Evolutionary conservation across 495 filamentous ascomycete species (phyloP), one percentile per base, ranked within the genome.

Genomic region (Xylaria bambusicola): DNA sequence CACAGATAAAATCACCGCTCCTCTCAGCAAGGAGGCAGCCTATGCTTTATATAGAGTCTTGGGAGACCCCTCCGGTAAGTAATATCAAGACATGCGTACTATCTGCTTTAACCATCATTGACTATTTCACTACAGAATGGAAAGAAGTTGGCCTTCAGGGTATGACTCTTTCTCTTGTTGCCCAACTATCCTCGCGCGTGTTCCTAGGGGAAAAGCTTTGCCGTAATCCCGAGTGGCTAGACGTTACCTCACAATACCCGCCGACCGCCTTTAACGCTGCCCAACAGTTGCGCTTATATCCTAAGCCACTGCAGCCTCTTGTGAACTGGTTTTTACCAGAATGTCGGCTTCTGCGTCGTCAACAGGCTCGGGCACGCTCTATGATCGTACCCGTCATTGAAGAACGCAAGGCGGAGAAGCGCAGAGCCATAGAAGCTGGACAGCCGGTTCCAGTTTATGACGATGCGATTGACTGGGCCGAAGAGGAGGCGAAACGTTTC

Each of bases 131-230:
- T n/a, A 27, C 38, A 69, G 66, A 72, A 35, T 75, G 72, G 72
- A 59, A 58, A 18, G 55, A 61, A 17, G 31, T 71, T 42, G 12
- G 41, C 7, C 42, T 71, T 17, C 35, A 42, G 1, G 17, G 58
- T 0, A 47, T 50, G 15, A 23, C 71, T 5, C 64, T 77, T 10
- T 52, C 63, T 1, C 29, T 81, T 0, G 63, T 83, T 24, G 68
- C 75, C 4, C 76, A 74, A 17, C 60, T 81, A 9, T 76, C 78
- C 0, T 73, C 76, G 0, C 68, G 74, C 12, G 65, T 80, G 49
- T 83, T 83, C 56, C 61, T 82, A 2, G 82, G 82, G 21, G 63
- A 73, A 0, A 65, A 76, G 15, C 52, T 82, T 1, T 77, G 76
- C 58, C 75, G 75, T 10, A 67, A 81, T 52, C 61, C 67, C 13